Conservation (phyloP, 495 filamentous ascomycete species). For the Lasiosphaeriaceae sp. region DNA sequence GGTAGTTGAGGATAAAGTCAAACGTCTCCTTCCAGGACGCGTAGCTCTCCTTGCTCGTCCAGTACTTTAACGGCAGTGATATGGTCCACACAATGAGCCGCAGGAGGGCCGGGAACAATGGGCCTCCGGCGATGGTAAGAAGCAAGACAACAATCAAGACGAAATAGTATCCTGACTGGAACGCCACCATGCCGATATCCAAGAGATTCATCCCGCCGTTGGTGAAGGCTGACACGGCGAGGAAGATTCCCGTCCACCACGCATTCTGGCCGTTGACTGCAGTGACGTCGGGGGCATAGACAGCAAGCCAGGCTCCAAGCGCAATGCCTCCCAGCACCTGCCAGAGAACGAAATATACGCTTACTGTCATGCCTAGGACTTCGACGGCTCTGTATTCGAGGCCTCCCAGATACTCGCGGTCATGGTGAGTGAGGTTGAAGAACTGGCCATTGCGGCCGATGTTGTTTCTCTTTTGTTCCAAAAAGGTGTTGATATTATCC, state of each 20-base stretch:
- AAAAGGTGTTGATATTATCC: neutral
- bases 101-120: slow-evolving; percentile 69
- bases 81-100: slow-evolving; percentile 70
- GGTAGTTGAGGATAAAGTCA: slow-evolving; percentile 73
- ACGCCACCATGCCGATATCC: slow-evolving; percentile 74
- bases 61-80: slow-evolving; percentile 25
- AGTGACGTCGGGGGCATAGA: slow-evolving; percentile 53
- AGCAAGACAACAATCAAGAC: slow-evolving; percentile 72
- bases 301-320: slow-evolving; percentile 65
- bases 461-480: slow-evolving; percentile 16
- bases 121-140: slow-evolving; percentile 84
- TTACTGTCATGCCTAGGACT: slow-evolving; percentile 66
- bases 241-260: slow-evolving; percentile 68
- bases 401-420: slow-evolving; percentile 70
- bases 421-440: slow-evolving; percentile 58
- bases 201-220: slow-evolving; percentile 83
- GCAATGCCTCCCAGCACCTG: slow-evolving; percentile 67
- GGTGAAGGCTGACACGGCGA: slow-evolving; percentile 73
- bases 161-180: slow-evolving; percentile 56
- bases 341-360: slow-evolving; percentile 68
- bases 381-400: slow-evolving; percentile 74
- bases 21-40: slow-evolving; percentile 54
- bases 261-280: slow-evolving; percentile 57
- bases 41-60: slow-evolving; percentile 18
- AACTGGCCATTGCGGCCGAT: slow-evolving; percentile 72